A percentile compares a stretch with the other conserved stretches of the same genome.
Conservation (phyloP, 441 rosid species). For the Theobroma grandiflorum region DNA sequence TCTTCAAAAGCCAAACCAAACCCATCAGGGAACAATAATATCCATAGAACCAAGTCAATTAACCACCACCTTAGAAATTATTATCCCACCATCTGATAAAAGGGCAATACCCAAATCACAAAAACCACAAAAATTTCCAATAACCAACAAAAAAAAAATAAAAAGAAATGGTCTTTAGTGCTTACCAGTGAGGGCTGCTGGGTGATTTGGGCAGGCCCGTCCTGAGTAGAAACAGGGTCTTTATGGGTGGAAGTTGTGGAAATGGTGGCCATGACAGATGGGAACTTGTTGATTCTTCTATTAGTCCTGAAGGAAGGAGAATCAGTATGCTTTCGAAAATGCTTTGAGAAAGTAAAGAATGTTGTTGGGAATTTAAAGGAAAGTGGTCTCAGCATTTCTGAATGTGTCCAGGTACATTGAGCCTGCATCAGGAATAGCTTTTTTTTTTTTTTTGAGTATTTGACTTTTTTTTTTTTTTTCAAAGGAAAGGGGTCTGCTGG, state of each 20-base stretch:
- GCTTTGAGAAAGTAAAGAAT: slow-evolving; percentile 32
- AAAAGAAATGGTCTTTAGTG: not conserved
- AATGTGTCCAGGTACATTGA: slow-evolving; percentile 64
- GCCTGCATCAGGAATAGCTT: slow-evolving; percentile 33
- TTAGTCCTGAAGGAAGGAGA: not conserved
- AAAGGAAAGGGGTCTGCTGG: not conserved
- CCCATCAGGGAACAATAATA: slow-evolving; percentile 1
- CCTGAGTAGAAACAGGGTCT: slow-evolving; percentile 32
- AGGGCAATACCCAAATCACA: not conserved
- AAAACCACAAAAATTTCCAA: not conserved
- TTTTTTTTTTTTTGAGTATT: not conserved
- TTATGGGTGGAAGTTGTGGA: slow-evolving; percentile 47
- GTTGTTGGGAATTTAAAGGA: slow-evolving; percentile 37
- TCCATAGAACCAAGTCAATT: slow-evolving; percentile 7
- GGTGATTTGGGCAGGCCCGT: slow-evolving; percentile 37
- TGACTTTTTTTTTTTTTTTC: not conserved
- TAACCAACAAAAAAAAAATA: not conserved
- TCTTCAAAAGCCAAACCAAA: not conserved
- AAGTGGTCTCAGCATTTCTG: slow-evolving; percentile 48
- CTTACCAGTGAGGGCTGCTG: slow-evolving; percentile 61
- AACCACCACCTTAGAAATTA: slow-evolving; percentile 13
- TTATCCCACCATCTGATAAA: slow-evolving; percentile 13
- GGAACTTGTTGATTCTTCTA: slow-evolving; percentile 23
- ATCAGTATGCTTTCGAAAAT: slow-evolving; percentile 16
- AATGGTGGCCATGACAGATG: slow-evolving; percentile 48